A percentile compares a stretch with the other conserved stretches of the same genome.
Conservation (phyloP, 2,329 filamentous ascomycete genomes). For the Exophiala viscosa region DNA sequence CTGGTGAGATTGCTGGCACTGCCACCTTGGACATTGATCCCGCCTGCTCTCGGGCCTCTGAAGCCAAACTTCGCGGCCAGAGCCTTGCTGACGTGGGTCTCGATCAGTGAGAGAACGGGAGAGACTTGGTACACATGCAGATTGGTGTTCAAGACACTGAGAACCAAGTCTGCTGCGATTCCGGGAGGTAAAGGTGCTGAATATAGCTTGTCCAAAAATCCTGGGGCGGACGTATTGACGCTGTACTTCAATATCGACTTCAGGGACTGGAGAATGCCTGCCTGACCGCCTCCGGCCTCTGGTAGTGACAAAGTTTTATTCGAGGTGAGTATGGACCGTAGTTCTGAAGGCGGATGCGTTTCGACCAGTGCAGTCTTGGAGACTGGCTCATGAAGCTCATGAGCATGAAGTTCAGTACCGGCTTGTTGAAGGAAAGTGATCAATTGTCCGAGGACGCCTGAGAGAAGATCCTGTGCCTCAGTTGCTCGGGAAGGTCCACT, state of each 20-base stretch:
- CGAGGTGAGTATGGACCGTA: conserved; percentile 50
- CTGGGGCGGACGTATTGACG: conserved; percentile 98
- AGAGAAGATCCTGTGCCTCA: conserved; percentile 14
- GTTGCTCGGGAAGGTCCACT: conserved; percentile 12
- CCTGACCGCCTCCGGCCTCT: conserved; percentile 57
- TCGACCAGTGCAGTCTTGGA: conserved; percentile 60
- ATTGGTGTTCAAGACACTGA: conserved; percentile 88
- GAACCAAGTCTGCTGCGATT: conserved; percentile 76
- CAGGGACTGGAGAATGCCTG: conserved; percentile 70
- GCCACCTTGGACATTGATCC: conserved; percentile 74
- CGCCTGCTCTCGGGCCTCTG: conserved; percentile 62
- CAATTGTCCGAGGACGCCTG: conserved; percentile 41
- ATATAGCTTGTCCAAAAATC: conserved; percentile 94
- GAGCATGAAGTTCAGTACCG: conserved; percentile 33
- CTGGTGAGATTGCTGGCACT: conserved; percentile 80
- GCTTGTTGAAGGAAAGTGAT: conserved; percentile 45
- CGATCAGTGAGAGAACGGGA: conserved; percentile 78
- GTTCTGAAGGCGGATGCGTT: conserved; percentile 55
- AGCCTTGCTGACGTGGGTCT: conserved; percentile 72
- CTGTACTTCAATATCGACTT: conserved; percentile 73
- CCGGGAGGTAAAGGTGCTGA: conserved; percentile 85
- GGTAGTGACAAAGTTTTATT: conserved; percentile 48
- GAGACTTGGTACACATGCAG: conserved; percentile 92
- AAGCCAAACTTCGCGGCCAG: conserved; percentile 78
- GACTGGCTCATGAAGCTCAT: conserved; percentile 42